These are phyloP conservation scores for Vitis rupestris DNA, from an alignment of 164 flowering plant species.

Conservation along the genomic window DNA sequence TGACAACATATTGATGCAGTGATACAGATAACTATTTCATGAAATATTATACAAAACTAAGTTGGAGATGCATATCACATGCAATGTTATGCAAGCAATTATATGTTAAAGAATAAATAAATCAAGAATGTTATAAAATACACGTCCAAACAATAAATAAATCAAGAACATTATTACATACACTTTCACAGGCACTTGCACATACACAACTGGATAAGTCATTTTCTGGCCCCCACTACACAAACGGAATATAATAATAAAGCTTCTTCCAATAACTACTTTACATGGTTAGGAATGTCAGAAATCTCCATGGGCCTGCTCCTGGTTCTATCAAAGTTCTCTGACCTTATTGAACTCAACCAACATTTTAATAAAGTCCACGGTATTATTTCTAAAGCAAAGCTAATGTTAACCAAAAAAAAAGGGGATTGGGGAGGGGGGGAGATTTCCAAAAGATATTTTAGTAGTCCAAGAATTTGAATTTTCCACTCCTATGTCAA, in stretches of 20 bases:
- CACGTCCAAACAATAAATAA: background rate
- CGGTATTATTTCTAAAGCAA: no score
- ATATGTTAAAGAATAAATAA: no score
- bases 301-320: background rate
- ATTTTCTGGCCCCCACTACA: background rate
- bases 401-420: no score
- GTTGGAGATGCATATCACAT: background rate
- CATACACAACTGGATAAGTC: background rate
- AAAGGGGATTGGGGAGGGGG: no score
- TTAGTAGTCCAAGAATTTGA: no score
- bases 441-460: no score
- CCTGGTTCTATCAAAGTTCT: no score
- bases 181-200: background rate
- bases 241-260: background rate
- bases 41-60: background rate
- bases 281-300: background rate
- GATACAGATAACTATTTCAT: background rate
- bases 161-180: background rate
- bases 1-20: background rate
- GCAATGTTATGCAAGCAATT: background rate
- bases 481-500: no score
- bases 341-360: no score
- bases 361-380: no score
- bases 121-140: background rate
- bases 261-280: background rate